A percentile compares a stretch with the other conserved stretches of the same genome.
These are phyloP conservation scores for Xylariaceae sp. DNA, from an alignment of 2,329 filamentous ascomycete genomes.

Conservation along the genomic window DNA sequence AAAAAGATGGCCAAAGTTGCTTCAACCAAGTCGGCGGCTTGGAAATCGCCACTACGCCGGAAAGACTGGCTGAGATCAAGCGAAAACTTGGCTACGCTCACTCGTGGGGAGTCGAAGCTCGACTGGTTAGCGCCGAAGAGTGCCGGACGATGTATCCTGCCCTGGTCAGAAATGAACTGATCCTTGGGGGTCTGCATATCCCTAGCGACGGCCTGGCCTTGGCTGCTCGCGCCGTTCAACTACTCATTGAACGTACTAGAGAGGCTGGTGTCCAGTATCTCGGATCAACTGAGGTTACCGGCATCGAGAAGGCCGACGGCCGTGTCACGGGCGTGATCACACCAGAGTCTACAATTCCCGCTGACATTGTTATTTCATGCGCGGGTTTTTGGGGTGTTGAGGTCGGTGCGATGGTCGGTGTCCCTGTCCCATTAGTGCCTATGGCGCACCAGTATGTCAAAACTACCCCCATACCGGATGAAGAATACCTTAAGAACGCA, in stretches of 20 bases:
- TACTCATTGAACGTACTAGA: constrained; percentile 14
- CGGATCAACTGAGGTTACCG: constrained; percentile 14
- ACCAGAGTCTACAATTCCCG: constrained; percentile 7
- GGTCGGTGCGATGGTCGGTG: constrained; percentile 16
- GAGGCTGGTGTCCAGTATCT: constrained; percentile 15
- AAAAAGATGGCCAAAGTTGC: constrained; percentile 14
- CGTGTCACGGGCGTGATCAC: constrained; percentile 16
- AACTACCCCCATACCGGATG: constrained; percentile 8
- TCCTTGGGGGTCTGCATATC: constrained; percentile 15
- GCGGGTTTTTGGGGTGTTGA: constrained; percentile 19
- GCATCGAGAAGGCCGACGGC: constrained; percentile 8
- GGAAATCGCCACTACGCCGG: constrained; percentile 16
- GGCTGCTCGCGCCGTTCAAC: constrained; percentile 14
- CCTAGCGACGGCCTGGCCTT: constrained; percentile 15
- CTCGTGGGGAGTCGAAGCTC: constrained; percentile 15
- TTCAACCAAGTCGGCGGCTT: constrained; percentile 18
- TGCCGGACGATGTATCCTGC: constrained; percentile 11
- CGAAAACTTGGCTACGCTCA: constrained; percentile 17
- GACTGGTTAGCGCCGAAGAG: constrained; percentile 12
- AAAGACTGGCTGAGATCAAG: constrained; percentile 15
- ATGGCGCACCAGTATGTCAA: constrained; percentile 19
- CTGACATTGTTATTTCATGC: constrained; percentile 16
- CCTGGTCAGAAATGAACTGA: constrained; percentile 10
- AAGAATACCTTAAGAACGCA: background rate
- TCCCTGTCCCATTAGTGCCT: constrained; percentile 14